phyloP scores from a whole-genome alignment of 495 filamentous ascomycete species.

The Durotheca rogersii region DNA sequence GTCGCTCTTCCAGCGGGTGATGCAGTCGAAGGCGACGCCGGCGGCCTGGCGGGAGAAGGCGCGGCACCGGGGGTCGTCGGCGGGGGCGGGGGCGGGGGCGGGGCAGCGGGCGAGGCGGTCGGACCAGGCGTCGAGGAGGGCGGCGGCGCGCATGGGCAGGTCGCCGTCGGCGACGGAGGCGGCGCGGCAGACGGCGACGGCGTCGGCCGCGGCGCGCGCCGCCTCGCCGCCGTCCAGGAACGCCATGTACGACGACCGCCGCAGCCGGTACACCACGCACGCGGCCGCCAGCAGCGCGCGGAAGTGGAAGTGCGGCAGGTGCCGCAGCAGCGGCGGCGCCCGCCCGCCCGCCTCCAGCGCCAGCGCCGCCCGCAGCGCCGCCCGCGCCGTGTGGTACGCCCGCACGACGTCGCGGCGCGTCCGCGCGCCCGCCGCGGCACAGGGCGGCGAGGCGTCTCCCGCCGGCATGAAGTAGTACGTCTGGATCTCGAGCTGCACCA shows the following conservation, averaged over 20 bases:
- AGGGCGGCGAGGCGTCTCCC: constrained; percentile 33
- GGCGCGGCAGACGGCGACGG: constrained; percentile 22
- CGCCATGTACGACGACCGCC: constrained; percentile 38
- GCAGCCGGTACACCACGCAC: constrained; percentile 44
- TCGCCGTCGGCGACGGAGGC: constrained; percentile 32
- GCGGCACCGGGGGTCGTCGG: constrained; percentile 31
- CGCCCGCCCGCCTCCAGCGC: constrained; percentile 34
- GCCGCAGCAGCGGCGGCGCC: constrained; percentile 41
- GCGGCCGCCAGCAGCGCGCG: constrained; percentile 39
- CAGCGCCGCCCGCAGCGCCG: constrained; percentile 35
- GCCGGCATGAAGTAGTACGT: constrained; percentile 48
- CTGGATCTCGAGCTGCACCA: constrained; percentile 47
- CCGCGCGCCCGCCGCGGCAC: no score
- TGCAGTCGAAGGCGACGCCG: constrained; percentile 43
- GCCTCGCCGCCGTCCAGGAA: constrained; percentile 26
- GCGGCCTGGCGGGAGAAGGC: constrained; percentile 42
- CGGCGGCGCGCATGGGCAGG: constrained; percentile 37
- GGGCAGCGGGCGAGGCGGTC: constrained; percentile 15
- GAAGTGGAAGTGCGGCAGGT: constrained; percentile 46
- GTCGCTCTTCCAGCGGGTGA: constrained; percentile 43
- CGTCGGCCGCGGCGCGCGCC: constrained; percentile 20
- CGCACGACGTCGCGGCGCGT: constrained; percentile 45
- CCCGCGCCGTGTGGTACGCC: constrained; percentile 42
- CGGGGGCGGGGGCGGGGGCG: background rate
- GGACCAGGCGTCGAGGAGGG: constrained; percentile 39